These are phyloP conservation scores for Lichenothelia convexa DNA, from an alignment of 495 filamentous ascomycete genomes.

Conservation along the genomic window DNA sequence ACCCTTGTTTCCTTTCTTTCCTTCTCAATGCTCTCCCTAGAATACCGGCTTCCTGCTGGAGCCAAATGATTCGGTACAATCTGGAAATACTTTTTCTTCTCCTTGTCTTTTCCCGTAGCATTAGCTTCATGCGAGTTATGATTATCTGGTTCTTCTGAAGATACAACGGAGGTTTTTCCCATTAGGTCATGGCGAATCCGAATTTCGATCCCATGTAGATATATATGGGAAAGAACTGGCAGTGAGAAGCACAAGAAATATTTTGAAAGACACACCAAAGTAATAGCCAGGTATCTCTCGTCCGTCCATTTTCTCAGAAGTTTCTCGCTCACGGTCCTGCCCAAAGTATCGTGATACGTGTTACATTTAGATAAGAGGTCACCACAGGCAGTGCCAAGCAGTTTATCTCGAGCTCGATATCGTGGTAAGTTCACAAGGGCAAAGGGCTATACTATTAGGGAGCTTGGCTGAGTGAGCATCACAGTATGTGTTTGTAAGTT, in stretches of 20 bases:
- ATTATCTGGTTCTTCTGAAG: no score
- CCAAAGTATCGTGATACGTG: no score
- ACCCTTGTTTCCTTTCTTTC: constrained; percentile 15
- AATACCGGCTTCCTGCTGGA: constrained; percentile 26
- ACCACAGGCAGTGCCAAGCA: no score
- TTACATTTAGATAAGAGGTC: no score
- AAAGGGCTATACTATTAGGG: no score
- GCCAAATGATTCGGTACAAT: constrained; percentile 32
- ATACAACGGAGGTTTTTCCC: neutral
- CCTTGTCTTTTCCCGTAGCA: constrained; percentile 22
- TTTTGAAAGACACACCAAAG: constrained; percentile 27
- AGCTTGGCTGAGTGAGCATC: no score
- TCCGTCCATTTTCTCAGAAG: constrained; percentile 15
- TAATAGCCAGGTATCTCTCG: constrained; percentile 30
- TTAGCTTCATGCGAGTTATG: neutral
- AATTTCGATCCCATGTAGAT: neutral
- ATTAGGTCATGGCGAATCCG: no score
- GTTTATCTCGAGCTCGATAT: no score
- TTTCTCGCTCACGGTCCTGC: no score
- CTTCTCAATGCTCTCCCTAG: constrained; percentile 28
- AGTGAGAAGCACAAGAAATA: neutral
- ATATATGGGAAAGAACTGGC: neutral
- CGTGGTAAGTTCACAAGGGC: no score
- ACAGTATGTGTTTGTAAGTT: no score
- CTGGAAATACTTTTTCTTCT: constrained; percentile 41